phyloP scores from a whole-genome alignment of 768 basidiomycete genomes.

The Lactarius sp. region DNA sequence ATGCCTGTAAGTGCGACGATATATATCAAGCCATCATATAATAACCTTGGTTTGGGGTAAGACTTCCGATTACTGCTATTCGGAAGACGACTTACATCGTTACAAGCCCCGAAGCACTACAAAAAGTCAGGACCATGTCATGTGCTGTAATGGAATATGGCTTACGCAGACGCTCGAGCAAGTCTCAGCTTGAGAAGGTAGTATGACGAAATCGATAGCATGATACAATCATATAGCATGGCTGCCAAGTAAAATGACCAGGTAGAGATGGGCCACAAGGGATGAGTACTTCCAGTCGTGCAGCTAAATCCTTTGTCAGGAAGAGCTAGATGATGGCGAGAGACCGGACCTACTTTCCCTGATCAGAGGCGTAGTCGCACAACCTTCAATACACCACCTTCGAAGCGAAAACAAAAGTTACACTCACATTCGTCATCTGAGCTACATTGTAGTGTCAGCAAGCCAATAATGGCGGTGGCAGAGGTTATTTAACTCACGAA shows the following conservation, averaged over 20 bases:
- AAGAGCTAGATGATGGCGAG: not conserved
- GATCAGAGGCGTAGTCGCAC: not conserved
- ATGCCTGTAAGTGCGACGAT: slow-evolving; percentile 49
- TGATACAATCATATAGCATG: slow-evolving; percentile 51
- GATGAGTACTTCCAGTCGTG: slow-evolving; percentile 33
- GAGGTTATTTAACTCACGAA: no score
- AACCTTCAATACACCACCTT: not conserved
- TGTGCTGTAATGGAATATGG: not conserved
- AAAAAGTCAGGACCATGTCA: not conserved
- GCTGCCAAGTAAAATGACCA: slow-evolving; percentile 58
- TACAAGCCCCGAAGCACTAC: slow-evolving; percentile 28
- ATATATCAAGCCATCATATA: slow-evolving; percentile 64
- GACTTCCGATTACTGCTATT: not conserved
- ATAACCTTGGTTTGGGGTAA: slow-evolving; percentile 41
- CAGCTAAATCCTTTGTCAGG: slow-evolving; percentile 39
- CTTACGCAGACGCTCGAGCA: slow-evolving; percentile 31
- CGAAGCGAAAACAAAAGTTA: no score
- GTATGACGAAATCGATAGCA: slow-evolving; percentile 25
- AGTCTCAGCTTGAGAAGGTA: slow-evolving; percentile 48
- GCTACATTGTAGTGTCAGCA: no score
- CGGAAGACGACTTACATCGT: slow-evolving; percentile 27
- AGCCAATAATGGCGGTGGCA: no score
- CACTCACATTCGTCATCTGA: no score
- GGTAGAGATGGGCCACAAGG: slow-evolving; percentile 34
- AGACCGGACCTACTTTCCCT: slow-evolving; percentile 37